These are phyloP conservation scores for Brassica napus DNA, from an alignment of 345 rosid species.

Conservation along the genomic window Da-Ae NC_063447.1:38295001-38295500, in stretches of 20 bases:
- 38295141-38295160: neutral
- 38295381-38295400: neutral
- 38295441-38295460: neutral
- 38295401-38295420: neutral
- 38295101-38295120: neutral
- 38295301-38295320: slow-evolving; percentile 15
- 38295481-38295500: neutral
- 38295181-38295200: neutral
- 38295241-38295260: neutral
- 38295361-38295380: neutral
- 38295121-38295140: neutral
- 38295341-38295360: neutral
- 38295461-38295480: neutral
- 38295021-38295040: too few species aligned
- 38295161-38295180: neutral
- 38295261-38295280: slow-evolving; percentile 6
- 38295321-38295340: slow-evolving; percentile 20
- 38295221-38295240: neutral
- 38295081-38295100: neutral
- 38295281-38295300: neutral
- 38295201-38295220: neutral
- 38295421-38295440: neutral
- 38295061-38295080: neutral
- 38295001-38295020: too few species aligned
- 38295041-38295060: neutral